Evolutionary conservation across 2,329 filamentous ascomycete genomes (phyloP).

Genomic region (Colletotrichum sp.): DNA sequence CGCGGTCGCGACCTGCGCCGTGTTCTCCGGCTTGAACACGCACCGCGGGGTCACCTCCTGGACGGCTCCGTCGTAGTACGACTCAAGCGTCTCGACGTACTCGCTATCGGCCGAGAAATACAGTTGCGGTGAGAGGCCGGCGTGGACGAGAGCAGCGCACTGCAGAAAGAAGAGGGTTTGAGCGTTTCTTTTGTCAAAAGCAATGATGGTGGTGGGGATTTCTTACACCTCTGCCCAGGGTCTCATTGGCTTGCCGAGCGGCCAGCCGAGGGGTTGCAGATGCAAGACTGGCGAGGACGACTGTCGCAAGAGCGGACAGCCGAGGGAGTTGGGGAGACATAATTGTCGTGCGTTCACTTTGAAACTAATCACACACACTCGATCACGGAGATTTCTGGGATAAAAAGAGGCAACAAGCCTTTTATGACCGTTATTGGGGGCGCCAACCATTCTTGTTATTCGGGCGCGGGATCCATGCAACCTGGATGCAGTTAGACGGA

Average conservation of each 20-base stretch:
- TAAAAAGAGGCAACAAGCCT: background rate
- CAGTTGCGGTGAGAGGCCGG: background rate
- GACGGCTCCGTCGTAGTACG: background rate
- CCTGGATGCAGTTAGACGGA: background rate
- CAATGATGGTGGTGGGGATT: background rate
- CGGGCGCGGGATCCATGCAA: background rate
- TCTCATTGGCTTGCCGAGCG: background rate
- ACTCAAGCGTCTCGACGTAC: background rate
- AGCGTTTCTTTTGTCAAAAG: background rate
- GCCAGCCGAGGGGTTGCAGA: background rate
- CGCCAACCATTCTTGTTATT: background rate
- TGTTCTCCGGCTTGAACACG: slow-evolving; percentile 2
- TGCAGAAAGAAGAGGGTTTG: background rate
- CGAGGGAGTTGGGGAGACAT: background rate
- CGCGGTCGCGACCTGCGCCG: background rate
- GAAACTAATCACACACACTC: background rate
- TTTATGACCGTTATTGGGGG: background rate
- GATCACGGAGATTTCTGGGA: background rate
- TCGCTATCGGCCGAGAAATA: background rate
- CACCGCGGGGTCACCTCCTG: slow-evolving; percentile 1
- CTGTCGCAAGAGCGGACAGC: background rate
- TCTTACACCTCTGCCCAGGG: background rate
- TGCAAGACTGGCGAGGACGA: background rate
- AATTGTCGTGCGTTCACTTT: background rate
- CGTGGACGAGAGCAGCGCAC: background rate